A percentile compares a stretch with the other conserved stretches of the same genome.
phyloP scores from a whole-genome alignment of 2,329 filamentous ascomycete species.

The Stagonosporopsis vannaccii region DNA sequence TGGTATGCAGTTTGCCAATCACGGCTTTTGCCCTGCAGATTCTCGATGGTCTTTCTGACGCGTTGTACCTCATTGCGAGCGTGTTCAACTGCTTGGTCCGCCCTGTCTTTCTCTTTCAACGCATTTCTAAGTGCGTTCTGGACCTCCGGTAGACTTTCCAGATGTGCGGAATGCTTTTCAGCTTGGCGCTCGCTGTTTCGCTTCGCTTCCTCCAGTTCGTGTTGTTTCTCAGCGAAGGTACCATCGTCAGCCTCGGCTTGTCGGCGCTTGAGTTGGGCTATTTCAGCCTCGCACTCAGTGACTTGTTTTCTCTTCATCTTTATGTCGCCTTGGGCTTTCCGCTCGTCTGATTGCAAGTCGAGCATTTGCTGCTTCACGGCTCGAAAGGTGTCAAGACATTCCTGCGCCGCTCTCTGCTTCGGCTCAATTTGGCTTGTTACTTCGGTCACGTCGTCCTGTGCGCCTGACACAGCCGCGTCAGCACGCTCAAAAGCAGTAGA shows the following conservation, averaged over 20 bases:
- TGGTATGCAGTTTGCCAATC: constrained; percentile 71
- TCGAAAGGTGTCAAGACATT: constrained; percentile 62
- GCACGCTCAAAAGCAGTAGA: constrained; percentile 54
- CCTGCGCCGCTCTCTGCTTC: constrained; percentile 56
- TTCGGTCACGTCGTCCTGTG: constrained; percentile 45
- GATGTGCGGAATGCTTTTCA: constrained; percentile 52
- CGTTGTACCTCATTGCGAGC: constrained; percentile 59
- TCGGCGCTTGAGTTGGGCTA: constrained; percentile 64
- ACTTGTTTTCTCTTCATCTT: constrained; percentile 59
- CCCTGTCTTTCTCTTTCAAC: constrained; percentile 21
- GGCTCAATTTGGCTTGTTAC: constrained; percentile 50
- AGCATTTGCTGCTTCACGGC: constrained; percentile 62
- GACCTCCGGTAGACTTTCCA: constrained; percentile 44
- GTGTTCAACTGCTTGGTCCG: constrained; percentile 37
- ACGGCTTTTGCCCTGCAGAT: constrained; percentile 63
- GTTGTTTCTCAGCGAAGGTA: constrained; percentile 67
- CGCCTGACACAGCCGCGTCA: constrained; percentile 49
- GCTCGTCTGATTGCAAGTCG: constrained; percentile 65
- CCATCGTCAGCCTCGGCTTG: constrained; percentile 72
- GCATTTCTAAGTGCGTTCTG: constrained; percentile 47
- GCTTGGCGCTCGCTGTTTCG: constrained; percentile 57
- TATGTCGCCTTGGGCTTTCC: constrained; percentile 68
- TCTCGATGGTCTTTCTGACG: constrained; percentile 60
- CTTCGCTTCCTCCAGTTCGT: constrained; percentile 67
- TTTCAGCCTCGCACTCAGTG: constrained; percentile 53